Evolutionary conservation across 129 eudicot species (phyloP), one percentile per base, ranked within the genome.

Genomic region (Flaveria brownii): DNA sequence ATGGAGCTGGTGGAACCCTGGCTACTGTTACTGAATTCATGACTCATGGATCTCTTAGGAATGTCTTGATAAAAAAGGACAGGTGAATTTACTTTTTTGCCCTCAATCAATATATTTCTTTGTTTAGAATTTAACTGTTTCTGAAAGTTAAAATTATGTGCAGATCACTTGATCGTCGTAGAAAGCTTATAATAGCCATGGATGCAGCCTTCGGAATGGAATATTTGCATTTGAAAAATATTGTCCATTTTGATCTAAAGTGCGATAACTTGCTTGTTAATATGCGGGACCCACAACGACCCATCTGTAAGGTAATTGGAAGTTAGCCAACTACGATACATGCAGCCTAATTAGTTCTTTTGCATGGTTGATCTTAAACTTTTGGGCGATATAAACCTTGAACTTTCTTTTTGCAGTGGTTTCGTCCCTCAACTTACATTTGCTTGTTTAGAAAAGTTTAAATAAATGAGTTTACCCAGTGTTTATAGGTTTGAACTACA

Each of bases 181-280:
- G 75, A 57, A 92, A 88, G 91, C 98, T 92, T 77, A 83, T 90
- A 63, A 84, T 92, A 65, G 98, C 98, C 82, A 89, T 92, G 98
- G 98, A 92, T 78, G 93, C 98, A 39, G 98, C 98, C 76, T 88
- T 92, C 60, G 98, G 98, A 72, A 92, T 92, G 98, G 98, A 92
- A 78, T 92, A 92, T 83, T 77, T 92, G 87, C 98, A 92, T 82
- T 76, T 86, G 75, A 92, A 85, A 86, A 92, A 88, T 84, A 90
- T 92, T 20, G 96, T 92, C 72, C 98, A 92, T 82, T 92, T 92
- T 83, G 98, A 92, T 88, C 85, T 92, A 57, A 92, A 92, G 85
- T 92, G 98, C 82, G 98, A 92, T 81, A 92, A 92, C 75, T 80
- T 92, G 81, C 88, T 92, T 23, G 92, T 92, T 60, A 92, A 84